Evolutionary conservation across 768 basidiomycete genomes (phyloP), one percentile per base, ranked within the genome.

Genomic region (Lentinus tigrinus): DNA sequence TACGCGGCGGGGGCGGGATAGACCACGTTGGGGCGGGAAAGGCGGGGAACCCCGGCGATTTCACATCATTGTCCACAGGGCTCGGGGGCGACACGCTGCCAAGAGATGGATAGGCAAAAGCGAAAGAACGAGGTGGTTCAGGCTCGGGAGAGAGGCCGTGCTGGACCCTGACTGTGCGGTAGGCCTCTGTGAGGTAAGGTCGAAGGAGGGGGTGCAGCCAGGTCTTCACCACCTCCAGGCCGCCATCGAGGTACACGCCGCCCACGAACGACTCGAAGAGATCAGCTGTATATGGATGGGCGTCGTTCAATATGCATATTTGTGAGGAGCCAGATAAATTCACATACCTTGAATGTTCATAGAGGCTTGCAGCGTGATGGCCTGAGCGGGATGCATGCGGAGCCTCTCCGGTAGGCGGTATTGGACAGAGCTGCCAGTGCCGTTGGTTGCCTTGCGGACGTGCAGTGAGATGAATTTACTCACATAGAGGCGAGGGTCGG

Each of bases 231-330:
- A 69, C 73, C 0, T 77, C 70, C 39, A 91, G 76, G 24, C 88
- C 89, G 65, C 85, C 84, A 53, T 91, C 90, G 47, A 79, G 70
- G 73, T 82, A 91, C 17, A 93, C 72, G 0, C 89, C 91, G n/a
- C 90, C 91, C 28, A 92, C 80, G 68, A 85, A 93, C 3, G 91
- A 81, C 89, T 93, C 91, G 64, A 93, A 88, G 23, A 91, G 77
- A 65, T 93, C 88, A 48, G 91, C 91, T 91, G 65, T 24, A 60
- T 51, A 48, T 11, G 5, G 9, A 37, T 19, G 56, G n/a, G n/a
- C n/a, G n/a, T n/a, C n/a, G n/a, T n/a, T n/a, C n/a, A n/a, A n/a
- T n/a, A n/a, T n/a, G n/a, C n/a, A n/a, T n/a, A n/a, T n/a, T n/a
- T n/a, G n/a, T 17, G 19, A 10, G 19, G 6, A 28, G 9, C 17